Evolutionary conservation across 768 basidiomycete genomes (phyloP).

Genomic region (Leccinum pellstonianum): DNA sequence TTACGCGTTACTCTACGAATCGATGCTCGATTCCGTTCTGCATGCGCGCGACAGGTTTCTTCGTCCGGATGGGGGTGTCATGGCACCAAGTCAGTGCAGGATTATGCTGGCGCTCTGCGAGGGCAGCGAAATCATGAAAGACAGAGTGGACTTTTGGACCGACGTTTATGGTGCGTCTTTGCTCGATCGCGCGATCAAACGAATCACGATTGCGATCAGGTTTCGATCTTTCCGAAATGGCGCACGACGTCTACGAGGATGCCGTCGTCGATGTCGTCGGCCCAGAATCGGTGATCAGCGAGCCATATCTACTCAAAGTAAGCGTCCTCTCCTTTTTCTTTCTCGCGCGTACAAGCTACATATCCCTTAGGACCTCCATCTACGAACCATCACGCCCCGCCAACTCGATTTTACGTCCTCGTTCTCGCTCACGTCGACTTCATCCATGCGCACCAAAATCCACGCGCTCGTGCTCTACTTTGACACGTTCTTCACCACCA

Average conservation of each 20-base stretch:
- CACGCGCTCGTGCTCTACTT: constrained; percentile 89
- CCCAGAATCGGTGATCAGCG: constrained; percentile 61
- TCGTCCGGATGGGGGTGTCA: constrained; percentile 62
- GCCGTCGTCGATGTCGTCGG: constrained; percentile 81
- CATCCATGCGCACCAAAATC: constrained; percentile 59
- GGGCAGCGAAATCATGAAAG: constrained; percentile 69
- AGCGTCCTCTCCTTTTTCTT: constrained; percentile 5
- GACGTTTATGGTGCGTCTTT: constrained; percentile 76
- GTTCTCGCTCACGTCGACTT: constrained; percentile 70
- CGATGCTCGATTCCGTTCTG: constrained; percentile 96
- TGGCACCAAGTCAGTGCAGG: constrained; percentile 88
- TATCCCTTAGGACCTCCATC: constrained; percentile 64
- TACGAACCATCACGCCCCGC: constrained; percentile 58
- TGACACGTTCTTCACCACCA: constrained; percentile 84
- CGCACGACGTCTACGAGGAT: constrained; percentile 68
- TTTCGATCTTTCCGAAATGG: constrained; percentile 87
- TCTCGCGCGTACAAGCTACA: not conserved
- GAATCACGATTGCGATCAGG: constrained; percentile 44
- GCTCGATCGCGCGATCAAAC: not conserved
- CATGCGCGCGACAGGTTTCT: constrained; percentile 86
- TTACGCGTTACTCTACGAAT: constrained; percentile 88
- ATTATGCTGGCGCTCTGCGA: constrained; percentile 86
- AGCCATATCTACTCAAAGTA: constrained; percentile 68
- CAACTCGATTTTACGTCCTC: constrained; percentile 79
- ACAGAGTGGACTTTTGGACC: constrained; percentile 86